Percentiles rank a stretch among this genome's conserved stretches.
phyloP scores from a whole-genome alignment of 345 rosid genomes.

The Camelina laxa region DNA sequence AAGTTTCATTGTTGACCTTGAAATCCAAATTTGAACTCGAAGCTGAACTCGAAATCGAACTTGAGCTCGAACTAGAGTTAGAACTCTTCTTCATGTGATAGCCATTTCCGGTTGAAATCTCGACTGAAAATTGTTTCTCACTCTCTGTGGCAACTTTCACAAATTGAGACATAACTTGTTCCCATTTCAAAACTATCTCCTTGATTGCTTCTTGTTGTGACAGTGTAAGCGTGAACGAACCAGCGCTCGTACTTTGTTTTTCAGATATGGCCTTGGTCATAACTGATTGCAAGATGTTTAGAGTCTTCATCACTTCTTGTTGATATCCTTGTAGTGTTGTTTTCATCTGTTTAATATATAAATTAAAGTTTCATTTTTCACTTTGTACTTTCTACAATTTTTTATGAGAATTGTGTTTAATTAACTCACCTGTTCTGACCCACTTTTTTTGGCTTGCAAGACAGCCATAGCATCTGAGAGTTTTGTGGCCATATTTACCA shows the following conservation, averaged over 20 bases:
- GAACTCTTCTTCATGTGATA: conserved; percentile 31
- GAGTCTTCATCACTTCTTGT: conserved; percentile 44
- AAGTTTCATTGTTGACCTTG: conserved; percentile 12
- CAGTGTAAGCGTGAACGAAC: conserved; percentile 41
- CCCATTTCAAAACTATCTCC: conserved; percentile 36
- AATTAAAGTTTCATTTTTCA: conserved; percentile 3
- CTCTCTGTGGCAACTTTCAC: conserved; percentile 37
- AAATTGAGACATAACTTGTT: conserved; percentile 39
- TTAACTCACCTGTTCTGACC: conserved; percentile 39
- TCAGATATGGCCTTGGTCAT: conserved; percentile 31
- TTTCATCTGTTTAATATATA: conserved; percentile 31
- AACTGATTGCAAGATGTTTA: conserved; percentile 37
- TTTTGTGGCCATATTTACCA: conserved; percentile 37
- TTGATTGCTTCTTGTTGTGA: conserved; percentile 43
- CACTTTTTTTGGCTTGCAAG: conserved; percentile 43
- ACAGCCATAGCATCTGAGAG: conserved; percentile 43
- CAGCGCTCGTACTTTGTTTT: conserved; percentile 22
- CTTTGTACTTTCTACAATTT: not conserved
- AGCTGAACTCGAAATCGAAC: not conserved
- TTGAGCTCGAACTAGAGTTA: conserved; percentile 23
- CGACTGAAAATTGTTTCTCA: conserved; percentile 26
- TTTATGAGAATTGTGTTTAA: not conserved
- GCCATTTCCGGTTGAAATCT: conserved; percentile 13
- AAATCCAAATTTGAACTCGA: not conserved
- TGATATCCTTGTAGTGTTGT: conserved; percentile 42